A percentile compares a stretch with the other conserved stretches of the same genome.
phyloP scores from a whole-genome alignment of 495 filamentous ascomycete species.

The Acidiella bohemica region DNA sequence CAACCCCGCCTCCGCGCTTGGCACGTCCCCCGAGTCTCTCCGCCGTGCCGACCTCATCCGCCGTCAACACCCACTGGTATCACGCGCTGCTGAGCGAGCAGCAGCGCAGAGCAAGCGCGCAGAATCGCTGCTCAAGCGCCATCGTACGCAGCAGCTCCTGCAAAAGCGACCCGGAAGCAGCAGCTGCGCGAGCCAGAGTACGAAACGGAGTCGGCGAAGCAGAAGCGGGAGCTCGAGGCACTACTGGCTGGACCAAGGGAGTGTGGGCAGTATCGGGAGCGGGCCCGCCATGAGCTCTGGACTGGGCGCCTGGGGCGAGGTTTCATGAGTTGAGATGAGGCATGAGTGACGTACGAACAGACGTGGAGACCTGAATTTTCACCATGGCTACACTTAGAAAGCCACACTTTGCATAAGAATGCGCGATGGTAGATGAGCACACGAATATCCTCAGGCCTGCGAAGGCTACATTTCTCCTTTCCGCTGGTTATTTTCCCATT shows the following conservation, averaged over 20 bases:
- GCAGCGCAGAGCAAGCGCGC: constrained; percentile 37
- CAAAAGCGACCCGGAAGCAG: constrained; percentile 38
- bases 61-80: constrained; percentile 72
- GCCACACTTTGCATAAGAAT: background rate
- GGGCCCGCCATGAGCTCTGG: constrained; percentile 14
- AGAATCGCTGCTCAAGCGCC: constrained; percentile 36
- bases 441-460: too few species aligned
- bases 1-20: constrained; percentile 23
- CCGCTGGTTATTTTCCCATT: too few species aligned
- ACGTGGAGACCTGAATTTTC: background rate
- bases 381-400: background rate
- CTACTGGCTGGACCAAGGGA: constrained; percentile 53
- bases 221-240: constrained; percentile 36
- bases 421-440: constrained; percentile 3
- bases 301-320: constrained; percentile 17
- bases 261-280: constrained; percentile 68
- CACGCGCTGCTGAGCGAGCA: constrained; percentile 36
- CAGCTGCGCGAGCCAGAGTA: constrained; percentile 73
- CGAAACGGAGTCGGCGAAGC: constrained; percentile 43
- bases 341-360: background rate
- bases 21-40: constrained; percentile 27
- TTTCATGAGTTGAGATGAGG: constrained; percentile 5
- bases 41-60: constrained; percentile 71
- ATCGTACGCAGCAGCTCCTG: constrained; percentile 18
- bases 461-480: too few species aligned